Base-by-base conservation (phyloP, 768 basidiomycete species). In the Leccinum incarnatum region DNA sequence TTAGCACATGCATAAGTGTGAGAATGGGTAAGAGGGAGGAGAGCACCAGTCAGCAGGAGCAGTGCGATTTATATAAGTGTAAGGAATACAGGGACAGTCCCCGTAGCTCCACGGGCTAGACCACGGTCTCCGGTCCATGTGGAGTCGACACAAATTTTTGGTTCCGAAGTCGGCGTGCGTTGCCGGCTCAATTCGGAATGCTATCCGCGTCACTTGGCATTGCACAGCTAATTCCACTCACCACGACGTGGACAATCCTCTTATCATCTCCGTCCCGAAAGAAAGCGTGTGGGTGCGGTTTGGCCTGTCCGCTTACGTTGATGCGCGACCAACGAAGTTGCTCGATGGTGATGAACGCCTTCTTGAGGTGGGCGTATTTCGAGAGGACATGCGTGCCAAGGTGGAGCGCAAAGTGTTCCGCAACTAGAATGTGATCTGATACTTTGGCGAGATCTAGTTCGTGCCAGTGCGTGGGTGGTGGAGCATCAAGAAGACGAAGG, bases 231-330 rank as follows among this genome's bases (percentile, higher is more conserved):
- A n/a, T 5, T n/a, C 3, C n/a, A 71, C 75, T 55, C 53, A 87
- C 83, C 72, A 83, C 80, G 14, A 80, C 84, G 19, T 83, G 82
- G 6, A 86, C 80, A 32, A 87, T 69, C 4, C 85, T 80, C 78
- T 91, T 96, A 70, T 98, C 95, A 3, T 95, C 92, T 2, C 95
- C 96, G 65, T 98, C 93, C 23, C 95, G 79, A 57, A 82, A 78
- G 74, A 96, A 98, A 15, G 93, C 83, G 70, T 95, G 92, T 7
- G 83, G 71, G 71, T 98, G 95, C 2, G 77, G 77, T 60, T 78
- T 57, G 3, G 70, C 62, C 50, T 77, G 70, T 34, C 75, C 76
- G 45, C 76, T 71, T 36, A 89, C 78, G 4, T 76, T 72, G 59
- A 97, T 89, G 5, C 95, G 83, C 3, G 85, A 77, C 95, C 95